Conservation (phyloP, 148 eudicot species). For the Diospyros kaki region DNA sequence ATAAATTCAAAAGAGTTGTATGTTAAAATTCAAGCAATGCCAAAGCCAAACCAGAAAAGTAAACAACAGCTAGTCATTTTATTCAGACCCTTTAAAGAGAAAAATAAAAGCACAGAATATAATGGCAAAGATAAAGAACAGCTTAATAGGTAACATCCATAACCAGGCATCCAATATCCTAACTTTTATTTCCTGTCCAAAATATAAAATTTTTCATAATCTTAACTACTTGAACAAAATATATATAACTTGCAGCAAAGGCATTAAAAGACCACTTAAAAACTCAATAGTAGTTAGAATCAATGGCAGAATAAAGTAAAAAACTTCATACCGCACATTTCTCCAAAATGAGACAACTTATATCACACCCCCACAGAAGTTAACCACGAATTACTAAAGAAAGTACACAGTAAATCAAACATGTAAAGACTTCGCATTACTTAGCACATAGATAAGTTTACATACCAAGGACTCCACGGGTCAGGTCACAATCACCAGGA, state of each 20-base stretch:
- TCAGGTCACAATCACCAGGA: constrained; percentile 66
- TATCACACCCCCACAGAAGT: not conserved
- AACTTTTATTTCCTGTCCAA: not conserved
- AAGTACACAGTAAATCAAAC: not conserved
- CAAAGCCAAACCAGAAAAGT: too few relatives aligned
- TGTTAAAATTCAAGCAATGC: not conserved
- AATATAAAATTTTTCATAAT: not conserved
- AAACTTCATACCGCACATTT: constrained; percentile 1
- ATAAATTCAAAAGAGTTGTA: not conserved
- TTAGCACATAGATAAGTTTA: not conserved
- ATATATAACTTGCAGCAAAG: not conserved
- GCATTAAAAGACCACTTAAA: not conserved
- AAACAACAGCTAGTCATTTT: not conserved
- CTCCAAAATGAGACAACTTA: not conserved
- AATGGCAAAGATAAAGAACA: not conserved
- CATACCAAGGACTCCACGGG: constrained; percentile 68
- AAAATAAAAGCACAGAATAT: not conserved
- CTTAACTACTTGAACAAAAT: too few relatives aligned
- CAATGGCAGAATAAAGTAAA: not conserved
- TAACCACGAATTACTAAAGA: not conserved
- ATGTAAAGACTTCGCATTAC: not conserved
- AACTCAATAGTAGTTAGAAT: not conserved
- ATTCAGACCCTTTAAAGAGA: not conserved
- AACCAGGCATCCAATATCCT: not conserved
- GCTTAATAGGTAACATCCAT: not conserved